These are phyloP conservation scores for Dictyostelium capitatum DNA, from an alignment of 78 protist species.

Conservation along the genomic window DNA sequence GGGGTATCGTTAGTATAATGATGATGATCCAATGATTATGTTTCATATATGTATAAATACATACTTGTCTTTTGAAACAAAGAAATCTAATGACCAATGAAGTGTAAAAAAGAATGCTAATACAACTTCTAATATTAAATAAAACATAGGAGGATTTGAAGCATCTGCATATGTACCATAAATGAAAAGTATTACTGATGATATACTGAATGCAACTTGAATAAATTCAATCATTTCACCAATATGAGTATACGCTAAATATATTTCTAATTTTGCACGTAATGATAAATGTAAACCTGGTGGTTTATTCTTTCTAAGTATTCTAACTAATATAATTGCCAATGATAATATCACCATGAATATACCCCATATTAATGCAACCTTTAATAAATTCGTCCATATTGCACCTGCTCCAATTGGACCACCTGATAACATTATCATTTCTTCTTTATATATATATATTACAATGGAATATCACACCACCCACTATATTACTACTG, in stretches of 20 bases:
- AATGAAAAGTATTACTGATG: constrained; percentile 46
- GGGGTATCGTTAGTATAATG: too few relatives aligned
- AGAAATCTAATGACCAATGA: constrained; percentile 69
- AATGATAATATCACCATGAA: constrained; percentile 2
- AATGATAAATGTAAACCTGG: constrained; percentile 5
- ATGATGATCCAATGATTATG: too few relatives aligned
- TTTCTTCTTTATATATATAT: background rate
- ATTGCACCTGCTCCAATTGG: constrained; percentile 46
- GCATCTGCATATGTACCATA: constrained; percentile 50
- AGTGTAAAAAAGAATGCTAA: constrained; percentile 31
- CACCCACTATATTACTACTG: too few relatives aligned
- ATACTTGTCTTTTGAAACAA: constrained; percentile 73
- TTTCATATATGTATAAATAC: too few relatives aligned
- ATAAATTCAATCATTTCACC: constrained; percentile 66
- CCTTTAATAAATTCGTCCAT: constrained; percentile 45
- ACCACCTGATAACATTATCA: background rate
- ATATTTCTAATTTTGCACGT: constrained; percentile 58
- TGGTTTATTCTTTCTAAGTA: constrained; percentile 22
- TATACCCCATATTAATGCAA: background rate
- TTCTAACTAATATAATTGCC: constrained; percentile 14
- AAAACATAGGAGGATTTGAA: constrained; percentile 3
- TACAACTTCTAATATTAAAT: constrained; percentile 11
- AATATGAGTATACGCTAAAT: constrained; percentile 71
- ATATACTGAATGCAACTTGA: constrained; percentile 46
- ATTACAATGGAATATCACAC: too few relatives aligned